Evolutionary conservation across 2,329 filamentous ascomycete genomes (phyloP), one percentile per base, ranked within the genome.

Genomic region (Byssothecium circinans): DNA sequence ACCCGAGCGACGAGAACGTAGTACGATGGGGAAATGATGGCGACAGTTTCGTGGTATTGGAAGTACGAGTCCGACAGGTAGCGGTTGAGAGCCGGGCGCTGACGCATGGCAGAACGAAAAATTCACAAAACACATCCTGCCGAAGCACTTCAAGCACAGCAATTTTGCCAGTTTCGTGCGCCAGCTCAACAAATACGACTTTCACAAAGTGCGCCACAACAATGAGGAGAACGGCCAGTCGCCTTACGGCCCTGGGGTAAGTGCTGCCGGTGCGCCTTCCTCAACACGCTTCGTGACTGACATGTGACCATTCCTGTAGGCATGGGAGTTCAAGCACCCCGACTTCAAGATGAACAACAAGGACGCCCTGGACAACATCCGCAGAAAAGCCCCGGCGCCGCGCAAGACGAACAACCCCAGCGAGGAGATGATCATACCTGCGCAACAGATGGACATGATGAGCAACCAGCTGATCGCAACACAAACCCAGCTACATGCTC

Each of bases 61-160:
- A 99, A 83, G 94, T 96, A 80, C 52, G 68, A 57, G 39, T 39
- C 38, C 22, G 27, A 11, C 27, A 33, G 19, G 22, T 43, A 23
- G 39, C 25, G 30, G 7, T 17, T 18, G 17, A 17, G 19, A 17
- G 22, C 40, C 22, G 12, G 36, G 41, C n/a, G 42, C 56, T 67
- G 46, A 69, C 50, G 14, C 12, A 30, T 35, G 40, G 34, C 70
- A 96, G 92, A 95, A 95, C 72, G 92, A 97, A 71, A 96, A 95
- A 72, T 99, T 99, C 67, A 97, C 94, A 18, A 96, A 96, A 71
- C 88, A 89, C 32, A 95, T 99, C 61, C 83, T 99, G 14, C 94
- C 94, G 2, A 96, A 97, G 69, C 91, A 97, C 65, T 99, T 99
- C 79, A 99, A 99, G 74, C 94, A 97, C 75, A 95, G 90, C 81